Evolutionary conservation across 1,284 basidiomycete genomes (phyloP), one percentile per base, ranked within the genome.

Genomic region (Moesziomyces sp.): DNA sequence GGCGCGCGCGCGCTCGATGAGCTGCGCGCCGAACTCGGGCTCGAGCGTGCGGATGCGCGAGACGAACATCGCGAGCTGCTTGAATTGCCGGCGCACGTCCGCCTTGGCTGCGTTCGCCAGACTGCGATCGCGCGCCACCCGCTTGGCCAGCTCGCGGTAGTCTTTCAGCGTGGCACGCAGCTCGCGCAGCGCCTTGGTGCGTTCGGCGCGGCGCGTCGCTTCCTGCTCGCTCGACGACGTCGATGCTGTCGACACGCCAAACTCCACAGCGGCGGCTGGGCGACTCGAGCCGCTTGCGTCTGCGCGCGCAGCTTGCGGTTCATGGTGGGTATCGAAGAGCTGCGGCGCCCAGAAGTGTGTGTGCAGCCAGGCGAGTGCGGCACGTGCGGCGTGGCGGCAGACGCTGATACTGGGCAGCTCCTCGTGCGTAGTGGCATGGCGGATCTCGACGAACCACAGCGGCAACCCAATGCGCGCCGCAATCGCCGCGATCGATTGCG

Each of bases 401-500:
- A 95, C 86, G 50, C 90, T 88, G 2, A 98, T 86, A 69, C 92
- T 92, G 0, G 96, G 97, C 18, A 99, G 86, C 73, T 97, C 93
- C 80, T 99, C 96, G 82, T 99, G 96, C 2, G 96, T 99, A 10
- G 93, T 93, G 28, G 93, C 91, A 86, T 99, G 96, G 40, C 96
- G 88, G 6, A 99, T 87, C 72, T 97, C 93, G n/a, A 99, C 94
- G 19, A 99, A 88, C 89, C 92, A 94, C 0, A 88, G 86, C 0
- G 97, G 97, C 2, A 99, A 86, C 0, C 91, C 91, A 24, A 99
- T 88, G 68, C 94, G 91, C 3, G 88, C 87, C 1, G 97, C 94
- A 65, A 99, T 92, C 30, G 91, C 89, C 0, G 92, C 90, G 77
- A 99, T 97, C 1, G 94, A 92, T 43, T 94, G 88, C 4, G 96